Conservation (phyloP, 495 filamentous ascomycete species). For the Cryomyces minteri region DNA sequence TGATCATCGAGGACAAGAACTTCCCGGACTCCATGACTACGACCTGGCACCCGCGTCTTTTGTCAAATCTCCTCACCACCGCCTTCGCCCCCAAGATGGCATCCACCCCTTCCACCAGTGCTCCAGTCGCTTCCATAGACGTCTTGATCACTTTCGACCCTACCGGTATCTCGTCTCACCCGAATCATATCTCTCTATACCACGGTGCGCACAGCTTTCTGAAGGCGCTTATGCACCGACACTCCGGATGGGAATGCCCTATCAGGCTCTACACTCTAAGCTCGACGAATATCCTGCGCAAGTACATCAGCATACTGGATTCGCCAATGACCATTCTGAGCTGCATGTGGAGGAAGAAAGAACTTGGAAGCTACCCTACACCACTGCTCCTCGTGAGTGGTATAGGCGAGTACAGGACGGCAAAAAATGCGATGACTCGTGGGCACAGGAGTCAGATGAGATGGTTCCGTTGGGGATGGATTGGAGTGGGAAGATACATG, state of each 20-base stretch:
- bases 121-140: conserved; percentile 43
- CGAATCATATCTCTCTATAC: conserved; percentile 80
- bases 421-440: conserved; percentile 68
- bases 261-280: conserved; percentile 72
- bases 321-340: conserved; percentile 38
- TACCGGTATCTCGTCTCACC: conserved; percentile 62
- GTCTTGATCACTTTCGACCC: conserved; percentile 77
- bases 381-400: conserved; percentile 53
- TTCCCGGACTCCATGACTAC: conserved; percentile 77
- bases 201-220: conserved; percentile 63
- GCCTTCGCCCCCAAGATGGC: conserved; percentile 48
- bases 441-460: conserved; percentile 93
- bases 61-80: conserved; percentile 46
- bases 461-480: conserved; percentile 98
- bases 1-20: conserved; percentile 59
- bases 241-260: conserved; percentile 48
- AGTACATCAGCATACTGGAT: conserved; percentile 68
- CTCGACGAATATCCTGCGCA: conserved; percentile 47
- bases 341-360: conserved; percentile 20
- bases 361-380: conserved; percentile 24
- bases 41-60: conserved; percentile 49
- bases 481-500: conserved; percentile 83
- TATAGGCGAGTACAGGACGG: conserved; percentile 38
- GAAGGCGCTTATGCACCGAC: conserved; percentile 37
- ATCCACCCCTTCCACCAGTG: conserved; percentile 16